A percentile compares a stretch with the other conserved stretches of the same genome.
Conservation (phyloP, 495 filamentous ascomycete species). For the Gamarada debralockiae region DNA sequence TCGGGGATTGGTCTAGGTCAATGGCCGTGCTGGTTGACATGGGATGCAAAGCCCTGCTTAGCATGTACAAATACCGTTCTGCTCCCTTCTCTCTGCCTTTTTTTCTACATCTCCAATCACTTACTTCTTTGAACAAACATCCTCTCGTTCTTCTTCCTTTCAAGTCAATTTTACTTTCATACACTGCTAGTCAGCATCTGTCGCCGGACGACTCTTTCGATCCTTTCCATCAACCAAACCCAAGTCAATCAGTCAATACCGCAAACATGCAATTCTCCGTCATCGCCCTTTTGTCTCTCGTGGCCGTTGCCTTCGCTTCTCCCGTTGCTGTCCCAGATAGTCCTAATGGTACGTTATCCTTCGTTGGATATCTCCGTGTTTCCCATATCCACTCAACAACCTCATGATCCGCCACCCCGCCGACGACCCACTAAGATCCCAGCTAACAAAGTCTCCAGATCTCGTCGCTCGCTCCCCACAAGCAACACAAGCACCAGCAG, state of each 20-base stretch:
- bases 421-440: background rate
- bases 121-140: slow-evolving; percentile 21
- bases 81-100: slow-evolving; percentile 14
- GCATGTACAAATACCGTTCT: slow-evolving; percentile 34
- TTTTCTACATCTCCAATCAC: slow-evolving; percentile 16
- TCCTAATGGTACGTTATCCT: slow-evolving; percentile 28
- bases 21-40: background rate
- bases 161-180: slow-evolving; percentile 13
- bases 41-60: slow-evolving; percentile 6
- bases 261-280: slow-evolving; percentile 51
- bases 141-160: slow-evolving; percentile 23
- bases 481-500: background rate
- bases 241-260: slow-evolving; percentile 12
- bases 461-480: slow-evolving; percentile 6
- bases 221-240: slow-evolving; percentile 22
- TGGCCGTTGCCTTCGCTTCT: slow-evolving; percentile 39
- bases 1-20: too few species aligned
- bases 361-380: background rate
- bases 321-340: slow-evolving; percentile 21
- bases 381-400: background rate
- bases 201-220: slow-evolving; percentile 48
- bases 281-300: slow-evolving; percentile 41
- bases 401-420: background rate
- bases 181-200: slow-evolving; percentile 18
- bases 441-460: slow-evolving; percentile 3